A percentile compares a stretch with the other conserved stretches of the same genome.
Evolutionary conservation across 768 basidiomycete genomes (phyloP).

Genomic region (Tylopilus subfusipes): DNA sequence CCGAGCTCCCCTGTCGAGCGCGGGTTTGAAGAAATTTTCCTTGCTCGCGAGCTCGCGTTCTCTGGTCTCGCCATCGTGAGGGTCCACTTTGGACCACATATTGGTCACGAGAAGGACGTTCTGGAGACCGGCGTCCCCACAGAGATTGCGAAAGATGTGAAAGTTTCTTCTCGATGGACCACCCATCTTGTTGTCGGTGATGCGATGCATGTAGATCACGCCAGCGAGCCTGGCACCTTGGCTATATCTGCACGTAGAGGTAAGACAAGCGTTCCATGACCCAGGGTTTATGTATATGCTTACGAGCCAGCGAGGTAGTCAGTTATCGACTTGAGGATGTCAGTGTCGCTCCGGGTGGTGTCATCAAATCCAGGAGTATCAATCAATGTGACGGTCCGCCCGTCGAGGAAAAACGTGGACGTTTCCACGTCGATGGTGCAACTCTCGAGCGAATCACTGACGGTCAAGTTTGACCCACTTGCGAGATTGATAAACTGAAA

Average conservation of each 20-base stretch:
- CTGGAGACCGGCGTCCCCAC: conserved; percentile 43
- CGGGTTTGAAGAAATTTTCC: conserved; percentile 49
- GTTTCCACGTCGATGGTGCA: conserved; percentile 29
- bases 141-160: conserved; percentile 48
- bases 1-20: conserved; percentile 44
- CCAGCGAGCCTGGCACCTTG: conserved; percentile 32
- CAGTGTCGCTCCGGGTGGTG: conserved; percentile 43
- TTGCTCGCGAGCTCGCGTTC: conserved; percentile 43
- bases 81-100: conserved; percentile 46
- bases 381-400: conserved; percentile 42
- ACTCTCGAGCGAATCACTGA: conserved; percentile 26
- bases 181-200: conserved; percentile 46
- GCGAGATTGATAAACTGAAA: conserved; percentile 21
- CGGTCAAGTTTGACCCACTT: conserved; percentile 16
- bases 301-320: conserved; percentile 28
- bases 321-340: conserved; percentile 45
- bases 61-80: conserved; percentile 35
- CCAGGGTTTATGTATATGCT: conserved; percentile 3
- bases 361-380: conserved; percentile 65
- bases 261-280: not conserved
- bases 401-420: conserved; percentile 42
- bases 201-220: conserved; percentile 52
- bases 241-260: conserved; percentile 22
- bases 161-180: conserved; percentile 50
- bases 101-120: conserved; percentile 52